Conservation (phyloP, 805 yeast genomes). For the Pichia rugopelliculosa region DNA sequence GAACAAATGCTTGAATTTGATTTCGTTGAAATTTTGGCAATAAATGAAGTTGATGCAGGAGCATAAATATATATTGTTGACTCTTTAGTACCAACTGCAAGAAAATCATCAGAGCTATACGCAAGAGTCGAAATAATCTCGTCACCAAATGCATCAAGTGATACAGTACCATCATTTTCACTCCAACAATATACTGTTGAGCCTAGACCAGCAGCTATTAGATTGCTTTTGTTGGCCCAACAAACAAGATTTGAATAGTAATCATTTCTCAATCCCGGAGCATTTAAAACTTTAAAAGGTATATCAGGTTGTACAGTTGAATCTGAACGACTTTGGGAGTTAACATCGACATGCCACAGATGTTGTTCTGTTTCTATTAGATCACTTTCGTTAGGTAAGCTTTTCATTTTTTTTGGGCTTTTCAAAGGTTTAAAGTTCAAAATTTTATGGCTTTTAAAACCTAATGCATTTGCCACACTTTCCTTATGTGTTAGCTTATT, state of each 20-base stretch:
- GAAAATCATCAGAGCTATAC: conserved; percentile 39
- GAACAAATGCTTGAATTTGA: conserved; percentile 44
- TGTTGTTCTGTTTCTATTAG: too few species aligned
- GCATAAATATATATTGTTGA: conserved; percentile 40
- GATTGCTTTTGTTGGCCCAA: conserved; percentile 51
- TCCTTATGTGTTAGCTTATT: conserved; percentile 24
- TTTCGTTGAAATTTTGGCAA: conserved; percentile 18
- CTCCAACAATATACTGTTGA: conserved; percentile 57
- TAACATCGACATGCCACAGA: too few species aligned
- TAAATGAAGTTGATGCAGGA: conserved; percentile 24
- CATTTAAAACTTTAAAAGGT: conserved; percentile 51
- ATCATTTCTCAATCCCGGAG: conserved; percentile 68
- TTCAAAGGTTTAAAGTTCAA: conserved; percentile 28
- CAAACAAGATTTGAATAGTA: conserved; percentile 69
- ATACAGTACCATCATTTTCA: conserved; percentile 38
- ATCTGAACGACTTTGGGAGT: conserved; percentile 6
- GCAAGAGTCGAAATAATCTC: conserved; percentile 51
- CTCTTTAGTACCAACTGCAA: conserved; percentile 50
- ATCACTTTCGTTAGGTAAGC: not conserved
- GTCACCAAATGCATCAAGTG: conserved; percentile 33
- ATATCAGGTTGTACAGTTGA: conserved; percentile 26
- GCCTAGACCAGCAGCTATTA: conserved; percentile 62
- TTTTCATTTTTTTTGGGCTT: conserved; percentile 8
- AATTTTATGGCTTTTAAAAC: conserved; percentile 37
- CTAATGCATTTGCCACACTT: conserved; percentile 44